Evolutionary conservation across 805 yeast genomes (phyloP).

Genomic region (Ogataea kodamae): DNA sequence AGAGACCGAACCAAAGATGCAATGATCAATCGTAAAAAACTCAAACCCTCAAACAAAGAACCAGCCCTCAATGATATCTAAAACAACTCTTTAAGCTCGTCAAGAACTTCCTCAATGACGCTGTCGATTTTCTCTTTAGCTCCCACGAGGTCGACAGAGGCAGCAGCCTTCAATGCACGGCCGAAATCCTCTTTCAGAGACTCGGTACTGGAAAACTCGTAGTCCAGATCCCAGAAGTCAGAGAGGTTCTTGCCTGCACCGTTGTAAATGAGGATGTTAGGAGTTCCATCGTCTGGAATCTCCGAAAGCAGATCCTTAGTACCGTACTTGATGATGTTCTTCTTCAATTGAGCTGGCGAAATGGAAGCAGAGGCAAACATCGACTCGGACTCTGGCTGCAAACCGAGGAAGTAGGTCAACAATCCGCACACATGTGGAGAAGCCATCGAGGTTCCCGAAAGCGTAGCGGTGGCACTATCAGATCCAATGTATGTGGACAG

Average conservation of each 20-base stretch:
- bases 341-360: constrained; percentile 73
- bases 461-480: constrained; percentile 67
- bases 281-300: constrained; percentile 64
- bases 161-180: constrained; percentile 21
- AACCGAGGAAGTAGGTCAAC: constrained; percentile 81
- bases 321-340: constrained; percentile 66
- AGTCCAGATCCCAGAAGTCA: constrained; percentile 51
- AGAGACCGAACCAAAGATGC: constrained; percentile 10
- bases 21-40: too few species aligned
- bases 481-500: constrained; percentile 82
- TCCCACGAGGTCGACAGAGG: constrained; percentile 19
- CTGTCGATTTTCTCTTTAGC: constrained; percentile 22
- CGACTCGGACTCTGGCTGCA: constrained; percentile 73
- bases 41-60: constrained; percentile 10
- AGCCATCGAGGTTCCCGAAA: constrained; percentile 98
- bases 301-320: constrained; percentile 57
- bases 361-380: constrained; percentile 56
- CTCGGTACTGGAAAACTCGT: constrained; percentile 8
- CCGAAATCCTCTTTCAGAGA: constrained; percentile 18
- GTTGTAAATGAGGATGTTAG: constrained; percentile 72
- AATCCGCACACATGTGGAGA: constrained; percentile 95
- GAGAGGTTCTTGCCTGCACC: constrained; percentile 76
- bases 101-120: constrained; percentile 22
- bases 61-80: constrained; percentile 2
- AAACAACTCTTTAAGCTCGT: constrained; percentile 21